Evolutionary conservation across 2,329 filamentous ascomycete genomes (phyloP).

Genomic region (Botryotinia globosa): DNA sequence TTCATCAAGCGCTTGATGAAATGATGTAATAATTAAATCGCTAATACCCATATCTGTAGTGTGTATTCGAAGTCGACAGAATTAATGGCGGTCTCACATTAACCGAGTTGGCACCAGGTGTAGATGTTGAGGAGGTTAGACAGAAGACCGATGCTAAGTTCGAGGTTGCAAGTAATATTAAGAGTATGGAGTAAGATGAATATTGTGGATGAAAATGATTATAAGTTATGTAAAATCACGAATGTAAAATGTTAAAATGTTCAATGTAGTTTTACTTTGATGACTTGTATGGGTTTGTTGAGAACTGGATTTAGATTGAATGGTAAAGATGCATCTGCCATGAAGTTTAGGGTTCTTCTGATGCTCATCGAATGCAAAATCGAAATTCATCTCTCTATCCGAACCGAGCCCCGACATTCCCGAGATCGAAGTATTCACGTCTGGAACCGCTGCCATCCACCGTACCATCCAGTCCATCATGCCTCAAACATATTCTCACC

Average conservation of each 20-base stretch:
- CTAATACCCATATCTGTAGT: conserved; percentile 42
- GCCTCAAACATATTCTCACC: not conserved
- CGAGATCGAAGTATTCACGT: not conserved
- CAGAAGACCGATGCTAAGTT: conserved; percentile 70
- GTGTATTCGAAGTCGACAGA: conserved; percentile 68
- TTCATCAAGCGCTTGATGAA: not conserved
- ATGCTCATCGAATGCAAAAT: not conserved
- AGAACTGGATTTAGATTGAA: not conserved
- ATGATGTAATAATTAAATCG: no score
- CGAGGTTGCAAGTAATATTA: conserved; percentile 56
- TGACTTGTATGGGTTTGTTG: not conserved
- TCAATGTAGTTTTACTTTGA: not conserved
- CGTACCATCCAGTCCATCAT: not conserved
- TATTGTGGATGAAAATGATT: not conserved
- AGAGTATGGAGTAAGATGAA: conserved; percentile 43
- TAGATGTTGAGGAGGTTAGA: conserved; percentile 65
- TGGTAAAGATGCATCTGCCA: not conserved
- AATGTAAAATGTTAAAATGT: not conserved
- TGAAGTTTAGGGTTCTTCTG: not conserved
- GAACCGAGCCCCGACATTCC: not conserved
- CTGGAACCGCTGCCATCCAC: not conserved
- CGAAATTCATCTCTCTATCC: not conserved
- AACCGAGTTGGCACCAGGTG: conserved; percentile 67
- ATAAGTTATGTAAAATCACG: not conserved
- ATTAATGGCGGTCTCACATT: conserved; percentile 60